Evolutionary conservation across 805 yeast genomes (phyloP).

Genomic region (Saccharomycopsis fermentans): DNA sequence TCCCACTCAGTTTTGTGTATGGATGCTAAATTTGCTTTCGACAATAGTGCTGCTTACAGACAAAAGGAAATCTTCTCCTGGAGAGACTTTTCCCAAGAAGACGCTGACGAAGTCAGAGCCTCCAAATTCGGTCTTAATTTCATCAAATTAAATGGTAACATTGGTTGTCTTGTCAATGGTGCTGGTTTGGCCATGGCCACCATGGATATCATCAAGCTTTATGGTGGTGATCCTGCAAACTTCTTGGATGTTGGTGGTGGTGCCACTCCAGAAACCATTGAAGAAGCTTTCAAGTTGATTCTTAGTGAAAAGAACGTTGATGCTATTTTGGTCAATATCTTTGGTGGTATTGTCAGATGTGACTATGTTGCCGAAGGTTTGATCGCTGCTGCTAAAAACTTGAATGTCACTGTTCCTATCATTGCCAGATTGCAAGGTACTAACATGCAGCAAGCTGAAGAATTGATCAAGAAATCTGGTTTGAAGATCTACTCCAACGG

Average conservation of each 20-base stretch:
- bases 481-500: constrained; percentile 84
- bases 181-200: constrained; percentile 99
- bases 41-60: constrained; percentile 92
- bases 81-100: constrained; percentile 98
- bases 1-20: constrained; percentile 89
- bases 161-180: constrained; percentile 98
- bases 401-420: constrained; percentile 85
- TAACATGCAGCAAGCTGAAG: constrained; percentile 80
- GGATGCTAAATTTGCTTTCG: constrained; percentile 99
- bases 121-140: constrained; percentile 84
- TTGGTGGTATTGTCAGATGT: constrained; percentile 99
- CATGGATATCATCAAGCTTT: constrained; percentile 96
- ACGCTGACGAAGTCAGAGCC: constrained; percentile 93
- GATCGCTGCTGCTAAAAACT: constrained; percentile 87
- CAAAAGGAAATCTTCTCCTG: constrained; percentile 90
- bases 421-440: constrained; percentile 99
- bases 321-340: constrained; percentile 95
- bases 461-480: constrained; percentile 79
- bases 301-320: constrained; percentile 80
- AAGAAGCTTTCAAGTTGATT: constrained; percentile 90
- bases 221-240: constrained; percentile 98
- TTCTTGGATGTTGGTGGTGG: constrained; percentile 99
- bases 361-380: constrained; percentile 98
- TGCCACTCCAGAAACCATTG: constrained; percentile 97
- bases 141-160: constrained; percentile 96